Conservation (phyloP, 257 asterid species). For the Orobanche coerulescens region DNA sequence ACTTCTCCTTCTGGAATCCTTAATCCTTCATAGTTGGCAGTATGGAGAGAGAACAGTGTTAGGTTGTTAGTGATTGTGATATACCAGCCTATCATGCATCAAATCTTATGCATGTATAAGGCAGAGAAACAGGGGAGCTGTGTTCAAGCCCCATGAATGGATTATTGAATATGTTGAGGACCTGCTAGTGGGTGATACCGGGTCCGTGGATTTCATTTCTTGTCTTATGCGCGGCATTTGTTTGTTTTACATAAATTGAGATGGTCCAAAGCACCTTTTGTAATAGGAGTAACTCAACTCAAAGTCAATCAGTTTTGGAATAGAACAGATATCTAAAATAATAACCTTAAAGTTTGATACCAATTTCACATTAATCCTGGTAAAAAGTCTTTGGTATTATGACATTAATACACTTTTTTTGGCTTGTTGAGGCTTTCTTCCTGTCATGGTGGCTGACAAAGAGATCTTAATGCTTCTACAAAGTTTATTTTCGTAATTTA, state of each 20-base stretch:
- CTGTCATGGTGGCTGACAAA: constrained; percentile 7
- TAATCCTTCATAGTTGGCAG: constrained; percentile 8
- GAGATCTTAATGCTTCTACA: neutral
- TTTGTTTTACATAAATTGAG: neutral
- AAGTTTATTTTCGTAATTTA: neutral
- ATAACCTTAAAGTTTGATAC: neutral
- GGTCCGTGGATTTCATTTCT: constrained; percentile 8
- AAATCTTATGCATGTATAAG: constrained; percentile 9
- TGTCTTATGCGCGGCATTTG: neutral
- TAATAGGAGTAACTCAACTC: neutral
- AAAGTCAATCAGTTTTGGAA: neutral
- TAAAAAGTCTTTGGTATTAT: neutral
- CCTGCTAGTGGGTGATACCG: constrained; percentile 3
- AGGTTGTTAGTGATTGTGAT: constrained; percentile 7
- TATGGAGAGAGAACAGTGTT: constrained; percentile 8
- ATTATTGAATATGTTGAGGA: constrained; percentile 14
- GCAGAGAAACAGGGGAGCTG: neutral
- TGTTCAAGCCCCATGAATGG: constrained; percentile 3
- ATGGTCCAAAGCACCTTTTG: neutral
- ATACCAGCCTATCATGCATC: neutral
- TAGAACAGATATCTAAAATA: neutral
- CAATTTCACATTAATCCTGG: neutral
- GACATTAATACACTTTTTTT: neutral
- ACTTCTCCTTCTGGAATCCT: constrained; percentile 15
- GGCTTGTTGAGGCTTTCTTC: constrained; percentile 13